Evolutionary conservation across 2,329 filamentous ascomycete species (phyloP), one percentile per base, ranked within the genome.

Genomic region (Fusarium nurragi): DNA sequence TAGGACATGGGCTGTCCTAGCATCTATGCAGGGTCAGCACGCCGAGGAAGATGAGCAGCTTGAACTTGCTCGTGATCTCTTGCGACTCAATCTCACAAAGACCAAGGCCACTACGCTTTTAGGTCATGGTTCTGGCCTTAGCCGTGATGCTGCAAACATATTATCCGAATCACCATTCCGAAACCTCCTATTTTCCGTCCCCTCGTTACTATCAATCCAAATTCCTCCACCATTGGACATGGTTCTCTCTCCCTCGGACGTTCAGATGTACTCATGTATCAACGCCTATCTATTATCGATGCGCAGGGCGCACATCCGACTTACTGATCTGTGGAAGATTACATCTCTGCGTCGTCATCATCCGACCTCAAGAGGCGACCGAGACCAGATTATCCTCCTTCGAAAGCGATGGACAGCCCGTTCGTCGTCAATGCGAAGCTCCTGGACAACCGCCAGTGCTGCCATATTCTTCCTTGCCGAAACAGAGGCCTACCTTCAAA

Each of bases 381-480:
- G 86, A 56, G 82, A 84, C 18, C 85, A 86, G 60, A 84, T 92
- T 16, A 80, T 80, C 23, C 79, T 85, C 21, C 83, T 91, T 12
- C 86, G 93, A 25, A 79, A 86, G 67, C 85, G 91, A 47, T 86
- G 88, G 67, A 86, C 87, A 23, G 74, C 80, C 16, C 85, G 94
- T 18, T 84, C 86, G 6, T 82, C 83, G 30, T 84, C 86, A 1
- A 90, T 97, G 84, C 88, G 95, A 16, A 90, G 88, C 64, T 86
- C 94, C 1, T 99, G 95, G 95, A 94, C 93, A 0, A 96, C 92
- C 0, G 90, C 91, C 68, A 93, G 91, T 72, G 91, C 93, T 4
- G 90, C 92, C 2, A 86, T 97, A 5, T 97, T 97, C 78, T 91
- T 98, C 68, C 82, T 98, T 5, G 92, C 91, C 0, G 94, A 97